Percentiles rank a stretch among this genome's conserved stretches.
These are phyloP conservation scores for Guyanaporus albipodus DNA, from an alignment of 768 basidiomycete species.

Conservation along the genomic window DNA sequence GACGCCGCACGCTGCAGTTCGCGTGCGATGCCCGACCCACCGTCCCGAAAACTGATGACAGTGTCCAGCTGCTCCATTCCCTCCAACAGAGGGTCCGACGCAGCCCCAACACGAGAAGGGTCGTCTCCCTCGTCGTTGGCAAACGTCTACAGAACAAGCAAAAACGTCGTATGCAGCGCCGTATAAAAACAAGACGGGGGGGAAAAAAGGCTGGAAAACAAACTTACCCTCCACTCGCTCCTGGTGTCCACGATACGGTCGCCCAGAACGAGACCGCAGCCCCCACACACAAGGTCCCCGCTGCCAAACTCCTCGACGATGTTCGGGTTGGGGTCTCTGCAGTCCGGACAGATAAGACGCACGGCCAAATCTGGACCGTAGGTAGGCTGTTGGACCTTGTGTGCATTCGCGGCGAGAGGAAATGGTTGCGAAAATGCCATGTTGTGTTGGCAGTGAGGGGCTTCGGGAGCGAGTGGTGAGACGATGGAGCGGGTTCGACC, in stretches of 20 bases:
- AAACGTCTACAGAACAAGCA: slow-evolving; percentile 68
- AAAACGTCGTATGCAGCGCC: slow-evolving; percentile 21
- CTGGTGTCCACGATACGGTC: slow-evolving; percentile 96
- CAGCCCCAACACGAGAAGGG: slow-evolving; percentile 98
- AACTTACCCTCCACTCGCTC: slow-evolving; percentile 94
- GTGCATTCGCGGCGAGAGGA: slow-evolving; percentile 57
- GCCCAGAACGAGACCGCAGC: slow-evolving; percentile 91
- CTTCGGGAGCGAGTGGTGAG: slow-evolving; percentile 18
- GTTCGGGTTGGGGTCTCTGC: slow-evolving; percentile 87
- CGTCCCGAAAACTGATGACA: slow-evolving; percentile 92
- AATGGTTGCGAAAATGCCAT: slow-evolving; percentile 80
- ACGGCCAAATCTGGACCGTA: slow-evolving; percentile 83
- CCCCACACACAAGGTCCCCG: slow-evolving; percentile 94
- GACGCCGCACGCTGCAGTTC: slow-evolving; percentile 92
- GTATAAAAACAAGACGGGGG: slow-evolving; percentile 11
- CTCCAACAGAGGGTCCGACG: slow-evolving; percentile 88
- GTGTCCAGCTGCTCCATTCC: slow-evolving; percentile 95
- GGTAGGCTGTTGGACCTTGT: slow-evolving; percentile 51
- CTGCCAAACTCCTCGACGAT: slow-evolving; percentile 98
- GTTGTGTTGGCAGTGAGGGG: slow-evolving; percentile 8
- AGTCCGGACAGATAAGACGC: slow-evolving; percentile 92
- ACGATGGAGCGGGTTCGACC: slow-evolving; percentile 8
- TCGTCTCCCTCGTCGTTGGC: slow-evolving; percentile 99
- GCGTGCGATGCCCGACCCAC: slow-evolving; percentile 86
- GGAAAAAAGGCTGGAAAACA: slow-evolving; percentile 7